Evolutionary conservation across 2,329 filamentous ascomycete genomes (phyloP).

Genomic region (Exophiala sideris): DNA sequence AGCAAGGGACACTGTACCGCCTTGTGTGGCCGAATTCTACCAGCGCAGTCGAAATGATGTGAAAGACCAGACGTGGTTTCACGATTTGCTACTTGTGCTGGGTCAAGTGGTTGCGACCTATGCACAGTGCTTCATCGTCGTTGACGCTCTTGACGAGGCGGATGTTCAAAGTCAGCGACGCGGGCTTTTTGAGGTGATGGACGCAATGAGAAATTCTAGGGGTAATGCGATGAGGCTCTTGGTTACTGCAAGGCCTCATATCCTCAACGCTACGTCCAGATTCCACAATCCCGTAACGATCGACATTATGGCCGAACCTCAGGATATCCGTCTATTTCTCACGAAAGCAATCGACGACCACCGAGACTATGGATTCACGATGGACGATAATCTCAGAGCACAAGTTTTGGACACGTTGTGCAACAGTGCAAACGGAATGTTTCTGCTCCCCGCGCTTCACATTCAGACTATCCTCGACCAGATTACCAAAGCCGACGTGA

Average conservation of each 20-base stretch:
- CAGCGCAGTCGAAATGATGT: slow-evolving; percentile 22
- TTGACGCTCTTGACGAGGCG: slow-evolving; percentile 32
- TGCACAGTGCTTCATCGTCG: slow-evolving; percentile 25
- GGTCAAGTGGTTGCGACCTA: slow-evolving; percentile 23
- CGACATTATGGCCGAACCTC: slow-evolving; percentile 19
- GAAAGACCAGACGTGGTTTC: slow-evolving; percentile 25
- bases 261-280: slow-evolving; percentile 7
- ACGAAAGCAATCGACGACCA: slow-evolving; percentile 25
- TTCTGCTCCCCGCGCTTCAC: slow-evolving; percentile 34
- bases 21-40: slow-evolving; percentile 29
- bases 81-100: slow-evolving; percentile 24
- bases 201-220: slow-evolving; percentile 13
- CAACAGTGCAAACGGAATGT: slow-evolving; percentile 31
- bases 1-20: slow-evolving; percentile 23
- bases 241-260: slow-evolving; percentile 27
- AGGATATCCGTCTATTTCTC: slow-evolving; percentile 29
- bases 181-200: slow-evolving; percentile 24
- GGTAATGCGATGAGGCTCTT: slow-evolving; percentile 20
- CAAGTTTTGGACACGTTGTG: slow-evolving; percentile 29
- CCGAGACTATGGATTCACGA: slow-evolving; percentile 22
- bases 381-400: slow-evolving; percentile 29
- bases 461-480: slow-evolving; percentile 31
- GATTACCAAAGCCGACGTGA: slow-evolving; percentile 32
- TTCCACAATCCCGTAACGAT: slow-evolving; percentile 19
- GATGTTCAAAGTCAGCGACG: slow-evolving; percentile 21